Percentiles rank a stretch among this genome's conserved stretches.
These are phyloP conservation scores for Oenanthe javanica DNA, from an alignment of 140 eudicot species.

Conservation along the genomic window DNA sequence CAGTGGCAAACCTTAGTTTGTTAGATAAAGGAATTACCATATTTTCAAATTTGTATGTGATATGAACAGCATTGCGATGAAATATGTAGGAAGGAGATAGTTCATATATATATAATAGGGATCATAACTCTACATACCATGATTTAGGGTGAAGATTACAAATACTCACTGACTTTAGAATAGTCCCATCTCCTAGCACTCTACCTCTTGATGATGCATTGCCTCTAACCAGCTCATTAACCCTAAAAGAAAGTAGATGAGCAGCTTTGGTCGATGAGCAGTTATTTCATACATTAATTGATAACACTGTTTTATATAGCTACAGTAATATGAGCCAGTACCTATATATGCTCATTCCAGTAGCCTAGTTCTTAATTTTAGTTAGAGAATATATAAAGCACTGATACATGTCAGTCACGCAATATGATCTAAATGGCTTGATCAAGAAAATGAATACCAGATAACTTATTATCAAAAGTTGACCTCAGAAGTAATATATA, in stretches of 20 bases:
- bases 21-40: neutral
- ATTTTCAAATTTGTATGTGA: neutral
- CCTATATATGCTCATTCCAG: neutral
- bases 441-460: neutral
- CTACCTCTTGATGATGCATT: slow-evolving; percentile 13
- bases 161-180: slow-evolving; percentile 12
- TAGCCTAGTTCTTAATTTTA: neutral
- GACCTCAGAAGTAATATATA: neutral
- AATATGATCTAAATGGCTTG: neutral
- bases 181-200: slow-evolving; percentile 22
- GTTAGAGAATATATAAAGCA: neutral
- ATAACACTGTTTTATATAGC: neutral
- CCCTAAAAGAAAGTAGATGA: slow-evolving; percentile 16
- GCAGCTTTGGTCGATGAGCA: too few relatives aligned
- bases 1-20: neutral
- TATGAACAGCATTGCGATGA: neutral
- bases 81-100: neutral
- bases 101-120: neutral
- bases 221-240: slow-evolving; percentile 27
- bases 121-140: slow-evolving; percentile 21
- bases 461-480: neutral
- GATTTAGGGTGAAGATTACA: slow-evolving; percentile 29
- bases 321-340: neutral
- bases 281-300: neutral
- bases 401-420: neutral